Conservation (phyloP, 768 basidiomycete genomes). For the Leccinellum rugosiceps region DNA sequence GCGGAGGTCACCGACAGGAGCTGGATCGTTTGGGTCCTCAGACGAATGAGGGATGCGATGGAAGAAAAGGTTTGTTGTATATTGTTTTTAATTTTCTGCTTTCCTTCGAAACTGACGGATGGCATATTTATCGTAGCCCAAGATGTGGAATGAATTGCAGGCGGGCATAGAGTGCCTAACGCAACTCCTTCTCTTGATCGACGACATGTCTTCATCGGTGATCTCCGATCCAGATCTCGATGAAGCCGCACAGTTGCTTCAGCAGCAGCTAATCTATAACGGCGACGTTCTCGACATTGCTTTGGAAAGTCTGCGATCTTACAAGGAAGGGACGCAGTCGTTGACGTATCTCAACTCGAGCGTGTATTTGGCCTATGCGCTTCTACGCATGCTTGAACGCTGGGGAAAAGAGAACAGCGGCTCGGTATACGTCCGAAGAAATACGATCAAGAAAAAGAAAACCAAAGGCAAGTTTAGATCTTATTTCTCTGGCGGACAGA, state of each 20-base stretch:
- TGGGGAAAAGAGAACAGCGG: slow-evolving; percentile 72
- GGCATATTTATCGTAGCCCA: slow-evolving; percentile 56
- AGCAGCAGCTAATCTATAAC: slow-evolving; percentile 92
- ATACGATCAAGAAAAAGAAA: slow-evolving; percentile 50
- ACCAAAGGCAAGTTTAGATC: slow-evolving; percentile 41
- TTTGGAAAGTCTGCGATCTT: slow-evolving; percentile 69
- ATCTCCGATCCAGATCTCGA: slow-evolving; percentile 42
- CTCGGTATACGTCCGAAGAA: slow-evolving; percentile 71
- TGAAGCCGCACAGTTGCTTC: slow-evolving; percentile 78
- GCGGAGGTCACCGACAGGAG: slow-evolving; percentile 82
- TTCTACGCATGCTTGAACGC: slow-evolving; percentile 87
- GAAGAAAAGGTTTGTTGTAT: slow-evolving; percentile 76
- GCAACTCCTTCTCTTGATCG: slow-evolving; percentile 86
- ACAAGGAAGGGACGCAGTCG: slow-evolving; percentile 77
- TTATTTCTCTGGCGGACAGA: slow-evolving; percentile 19
- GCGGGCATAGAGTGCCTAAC: slow-evolving; percentile 93
- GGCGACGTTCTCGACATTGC: slow-evolving; percentile 91
- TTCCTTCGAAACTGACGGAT: slow-evolving; percentile 4
- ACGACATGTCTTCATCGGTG: slow-evolving; percentile 64
- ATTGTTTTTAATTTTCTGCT: slow-evolving; percentile 3
- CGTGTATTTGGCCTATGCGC: slow-evolving; percentile 76
- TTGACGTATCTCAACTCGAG: slow-evolving; percentile 84
- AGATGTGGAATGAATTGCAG: slow-evolving; percentile 91
- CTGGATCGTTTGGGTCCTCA: slow-evolving; percentile 89
- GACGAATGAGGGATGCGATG: slow-evolving; percentile 81